Conservation (phyloP, 257 asterid species). For the Ocimum tenuiflorum region DNA sequence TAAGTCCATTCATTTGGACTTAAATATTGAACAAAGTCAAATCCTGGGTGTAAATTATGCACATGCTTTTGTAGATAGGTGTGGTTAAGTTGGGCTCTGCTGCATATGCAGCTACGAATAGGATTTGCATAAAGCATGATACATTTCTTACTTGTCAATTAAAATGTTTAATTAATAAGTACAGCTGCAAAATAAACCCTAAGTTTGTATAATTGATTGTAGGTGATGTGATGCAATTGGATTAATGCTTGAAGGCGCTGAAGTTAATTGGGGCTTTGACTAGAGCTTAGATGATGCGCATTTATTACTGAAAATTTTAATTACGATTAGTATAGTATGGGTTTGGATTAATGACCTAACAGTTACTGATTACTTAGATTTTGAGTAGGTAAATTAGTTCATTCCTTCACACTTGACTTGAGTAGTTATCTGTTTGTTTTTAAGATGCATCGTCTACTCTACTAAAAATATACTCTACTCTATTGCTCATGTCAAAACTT, state of each 20-base stretch:
- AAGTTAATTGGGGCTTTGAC: neutral
- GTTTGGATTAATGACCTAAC: neutral
- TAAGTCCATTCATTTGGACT: slow-evolving; percentile 2
- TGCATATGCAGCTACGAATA: slow-evolving; percentile 7
- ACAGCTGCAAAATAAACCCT: neutral
- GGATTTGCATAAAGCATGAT: slow-evolving; percentile 1
- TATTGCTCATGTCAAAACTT: no score
- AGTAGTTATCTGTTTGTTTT: no score
- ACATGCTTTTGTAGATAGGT: no score
- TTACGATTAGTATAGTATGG: neutral
- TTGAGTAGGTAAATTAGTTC: neutral
- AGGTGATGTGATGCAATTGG: slow-evolving; percentile 8
- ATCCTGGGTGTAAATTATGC: no score
- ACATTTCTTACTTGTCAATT: neutral
- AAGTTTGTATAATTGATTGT: neutral
- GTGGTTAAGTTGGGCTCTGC: neutral
- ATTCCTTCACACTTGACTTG: no score
- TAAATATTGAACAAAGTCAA: neutral
- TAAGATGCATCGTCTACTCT: no score
- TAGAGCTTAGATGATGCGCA: neutral
- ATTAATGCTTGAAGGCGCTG: slow-evolving; percentile 1
- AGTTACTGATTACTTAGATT: neutral
- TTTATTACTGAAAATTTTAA: neutral
- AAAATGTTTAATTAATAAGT: no score
- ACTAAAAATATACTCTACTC: no score